Evolutionary conservation across 2,329 filamentous ascomycete genomes (phyloP), one percentile per base, ranked within the genome.

Genomic region (Apiospora marii): DNA sequence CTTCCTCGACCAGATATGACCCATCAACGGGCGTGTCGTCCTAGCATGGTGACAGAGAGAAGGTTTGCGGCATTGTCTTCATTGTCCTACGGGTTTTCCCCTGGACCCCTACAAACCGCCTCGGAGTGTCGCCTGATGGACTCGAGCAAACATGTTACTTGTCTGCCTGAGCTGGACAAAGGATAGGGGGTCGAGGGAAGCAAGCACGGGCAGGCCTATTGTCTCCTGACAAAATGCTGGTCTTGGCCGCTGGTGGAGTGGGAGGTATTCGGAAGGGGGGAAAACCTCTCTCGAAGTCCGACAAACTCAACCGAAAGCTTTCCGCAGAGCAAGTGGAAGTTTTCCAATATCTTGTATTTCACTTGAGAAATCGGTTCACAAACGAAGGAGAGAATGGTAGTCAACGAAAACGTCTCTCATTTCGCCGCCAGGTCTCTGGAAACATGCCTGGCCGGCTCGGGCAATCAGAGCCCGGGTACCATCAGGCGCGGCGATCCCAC

Each of bases 61-160:
- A 1, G 30, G 53, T 10, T 34, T 34, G 30, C 8, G 10, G 16
- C 16, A 61, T 61, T 61, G 53, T 61, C 53, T 61, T 37, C 30
- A 37, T 37, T 61, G 53, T 61, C 7, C 53, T 37, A 61, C 30
- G 53, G 53, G 37, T 8, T n/a, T 19, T 22, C 16, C 53, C 53
- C 27, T 34, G 30, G 19, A 13, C 16, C 19, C 30, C 30, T 37
- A 37, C 53, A 61, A 61, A 61, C 53, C 10, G 30, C 53, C 37
- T 61, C 53, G 16, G 30, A 37, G 30, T 37, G 53, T 7, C 53
- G 30, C 53, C 53, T 61, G 53, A 61, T 37, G 7, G 53, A 37
- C 53, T 61, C 30, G 53, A 61, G 53, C 53, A 61, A 61, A 61
- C 53, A 37, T 61, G 53, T 5, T 37, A 37, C 53, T 37, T 61